Evolutionary conservation across 352 stramenopile species (phyloP).

Genomic region (Phytophthora kernoviae): DNA sequence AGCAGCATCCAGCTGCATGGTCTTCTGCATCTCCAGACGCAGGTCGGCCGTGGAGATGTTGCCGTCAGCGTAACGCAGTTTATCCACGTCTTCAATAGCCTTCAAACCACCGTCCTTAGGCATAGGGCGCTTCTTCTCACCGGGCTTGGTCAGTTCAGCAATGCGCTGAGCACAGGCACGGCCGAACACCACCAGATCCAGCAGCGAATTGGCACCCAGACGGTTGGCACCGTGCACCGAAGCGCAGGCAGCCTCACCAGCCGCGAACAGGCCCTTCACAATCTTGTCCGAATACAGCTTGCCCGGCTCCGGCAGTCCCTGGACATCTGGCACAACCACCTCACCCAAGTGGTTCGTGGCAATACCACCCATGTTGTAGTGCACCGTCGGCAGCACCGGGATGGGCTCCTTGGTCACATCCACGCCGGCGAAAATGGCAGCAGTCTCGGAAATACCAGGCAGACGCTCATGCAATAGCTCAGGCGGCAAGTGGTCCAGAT

Average conservation of each 20-base stretch:
- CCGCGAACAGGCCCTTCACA: constrained; percentile 95
- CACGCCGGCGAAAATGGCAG: constrained; percentile 97
- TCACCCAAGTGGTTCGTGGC: constrained; percentile 96
- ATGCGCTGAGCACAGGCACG: constrained; percentile 94
- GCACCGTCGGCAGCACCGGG: constrained; percentile 96
- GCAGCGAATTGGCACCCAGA: constrained; percentile 92
- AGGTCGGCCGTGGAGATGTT: constrained; percentile 83
- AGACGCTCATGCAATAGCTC: constrained; percentile 94
- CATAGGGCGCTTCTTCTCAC: constrained; percentile 81
- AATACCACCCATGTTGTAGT: constrained; percentile 99
- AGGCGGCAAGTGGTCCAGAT: constrained; percentile 96
- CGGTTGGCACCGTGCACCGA: constrained; percentile 97
- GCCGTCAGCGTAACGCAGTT: constrained; percentile 88
- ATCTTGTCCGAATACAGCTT: constrained; percentile 87
- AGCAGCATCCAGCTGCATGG: constrained; percentile 57
- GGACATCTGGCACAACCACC: constrained; percentile 77
- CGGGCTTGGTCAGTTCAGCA: constrained; percentile 93
- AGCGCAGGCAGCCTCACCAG: constrained; percentile 94
- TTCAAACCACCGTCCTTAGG: constrained; percentile 86
- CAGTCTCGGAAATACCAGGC: constrained; percentile 96
- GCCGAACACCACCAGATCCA: constrained; percentile 98
- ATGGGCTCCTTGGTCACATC: constrained; percentile 99
- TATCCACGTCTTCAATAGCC: constrained; percentile 89
- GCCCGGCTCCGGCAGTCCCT: constrained; percentile 76
- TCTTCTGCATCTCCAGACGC: constrained; percentile 74